A percentile compares a stretch with the other conserved stretches of the same genome.
Conservation (phyloP, 2,329 filamentous ascomycete species). For the Aspergillus sp. region DNA sequence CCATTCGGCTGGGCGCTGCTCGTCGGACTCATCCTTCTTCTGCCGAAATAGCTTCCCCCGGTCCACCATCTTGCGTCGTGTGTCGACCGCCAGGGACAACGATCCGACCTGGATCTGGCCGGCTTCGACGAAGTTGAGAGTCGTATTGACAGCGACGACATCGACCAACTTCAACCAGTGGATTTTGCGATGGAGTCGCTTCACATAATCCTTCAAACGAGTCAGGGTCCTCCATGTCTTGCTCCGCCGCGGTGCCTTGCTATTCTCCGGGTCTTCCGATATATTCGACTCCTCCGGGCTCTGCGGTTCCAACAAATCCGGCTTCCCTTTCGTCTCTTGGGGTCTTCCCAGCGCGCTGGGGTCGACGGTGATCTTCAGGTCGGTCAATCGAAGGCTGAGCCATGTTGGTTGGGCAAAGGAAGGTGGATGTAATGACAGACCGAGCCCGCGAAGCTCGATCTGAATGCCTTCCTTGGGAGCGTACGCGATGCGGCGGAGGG, state of each 20-base stretch:
- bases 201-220: slow-evolving; percentile 77
- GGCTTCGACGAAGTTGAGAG: slow-evolving; percentile 72
- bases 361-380: slow-evolving; percentile 81
- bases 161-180: slow-evolving; percentile 88
- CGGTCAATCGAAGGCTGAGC: slow-evolving; percentile 84
- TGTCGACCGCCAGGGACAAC: slow-evolving; percentile 84
- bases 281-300: slow-evolving; percentile 17
- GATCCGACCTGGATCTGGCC: slow-evolving; percentile 82
- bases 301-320: slow-evolving; percentile 19
- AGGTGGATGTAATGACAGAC: slow-evolving; percentile 83
- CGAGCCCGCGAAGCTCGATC: slow-evolving; percentile 84
- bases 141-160: slow-evolving; percentile 77
- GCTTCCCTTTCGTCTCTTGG: slow-evolving; percentile 19
- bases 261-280: slow-evolving; percentile 14
- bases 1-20: slow-evolving; percentile 85
- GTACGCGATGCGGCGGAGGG: slow-evolving; percentile 85
- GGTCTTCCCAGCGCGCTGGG: slow-evolving; percentile 56
- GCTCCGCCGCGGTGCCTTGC: slow-evolving; percentile 47
- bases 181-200: slow-evolving; percentile 80
- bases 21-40: slow-evolving; percentile 60
- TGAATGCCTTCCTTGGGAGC: slow-evolving; percentile 83
- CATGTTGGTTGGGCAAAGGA: slow-evolving; percentile 97
- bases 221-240: slow-evolving; percentile 80
- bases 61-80: slow-evolving; percentile 85
- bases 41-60: slow-evolving; percentile 85